Conservation (phyloP, 2,329 filamentous ascomycete genomes). For the Phyllosticta citribraziliensis region DNA sequence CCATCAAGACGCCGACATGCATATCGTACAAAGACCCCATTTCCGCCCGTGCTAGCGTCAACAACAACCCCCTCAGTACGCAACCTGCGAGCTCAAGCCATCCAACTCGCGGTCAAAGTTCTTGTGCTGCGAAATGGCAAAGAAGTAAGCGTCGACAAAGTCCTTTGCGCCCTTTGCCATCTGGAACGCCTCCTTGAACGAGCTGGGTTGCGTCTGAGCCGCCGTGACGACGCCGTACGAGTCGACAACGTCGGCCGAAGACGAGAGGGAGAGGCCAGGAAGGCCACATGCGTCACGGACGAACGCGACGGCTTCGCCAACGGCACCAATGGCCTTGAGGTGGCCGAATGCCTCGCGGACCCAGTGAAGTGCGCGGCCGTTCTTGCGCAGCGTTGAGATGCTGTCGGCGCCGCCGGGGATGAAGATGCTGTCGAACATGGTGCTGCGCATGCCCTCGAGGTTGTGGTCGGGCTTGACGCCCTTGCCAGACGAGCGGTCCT, state of each 20-base stretch:
- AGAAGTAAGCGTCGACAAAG: constrained; percentile 63
- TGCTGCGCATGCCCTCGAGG: constrained; percentile 68
- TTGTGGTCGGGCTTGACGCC: constrained; percentile 64
- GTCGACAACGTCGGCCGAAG: constrained; percentile 46
- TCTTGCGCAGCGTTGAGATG: constrained; percentile 54
- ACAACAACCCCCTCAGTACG: constrained; percentile 47
- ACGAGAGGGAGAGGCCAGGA: constrained; percentile 40
- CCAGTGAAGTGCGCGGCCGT: constrained; percentile 66
- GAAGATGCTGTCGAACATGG: constrained; percentile 72
- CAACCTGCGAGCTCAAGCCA: constrained; percentile 56
- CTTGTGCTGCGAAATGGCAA: constrained; percentile 59
- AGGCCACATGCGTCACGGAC: constrained; percentile 41
- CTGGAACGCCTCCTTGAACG: constrained; percentile 50
- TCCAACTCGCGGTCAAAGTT: constrained; percentile 66
- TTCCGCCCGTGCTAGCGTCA: not conserved
- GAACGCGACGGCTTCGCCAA: constrained; percentile 60
- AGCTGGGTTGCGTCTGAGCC: constrained; percentile 41
- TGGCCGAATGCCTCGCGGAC: constrained; percentile 74
- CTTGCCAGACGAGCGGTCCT: constrained; percentile 41
- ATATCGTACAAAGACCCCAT: not conserved
- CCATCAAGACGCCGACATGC: not conserved
- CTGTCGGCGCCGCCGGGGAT: constrained; percentile 61
- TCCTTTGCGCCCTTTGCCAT: constrained; percentile 58
- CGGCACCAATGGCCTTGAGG: constrained; percentile 67
- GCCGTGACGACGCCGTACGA: constrained; percentile 72